These are phyloP conservation scores for Jacaranda mimosifolia DNA, from an alignment of 257 asterid species.

Conservation along the genomic window DNA sequence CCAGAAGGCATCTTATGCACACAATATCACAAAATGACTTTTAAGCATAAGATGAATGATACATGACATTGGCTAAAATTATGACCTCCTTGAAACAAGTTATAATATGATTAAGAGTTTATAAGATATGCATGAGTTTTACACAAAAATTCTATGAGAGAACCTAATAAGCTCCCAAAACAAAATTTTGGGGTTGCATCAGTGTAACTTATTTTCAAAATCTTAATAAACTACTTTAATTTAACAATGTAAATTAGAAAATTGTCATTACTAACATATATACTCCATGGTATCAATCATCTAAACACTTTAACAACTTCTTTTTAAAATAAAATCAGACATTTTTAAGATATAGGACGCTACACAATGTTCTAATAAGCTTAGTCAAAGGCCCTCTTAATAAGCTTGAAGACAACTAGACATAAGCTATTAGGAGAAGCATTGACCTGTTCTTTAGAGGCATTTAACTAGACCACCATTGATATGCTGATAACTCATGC, in stretches of 20 bases:
- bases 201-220: background rate
- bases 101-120: no score
- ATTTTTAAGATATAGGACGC: background rate
- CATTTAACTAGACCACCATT: background rate
- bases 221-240: background rate
- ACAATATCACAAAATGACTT: no score
- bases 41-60: no score
- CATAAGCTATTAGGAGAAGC: background rate
- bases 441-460: constrained; percentile 14
- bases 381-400: background rate
- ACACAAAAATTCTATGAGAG: no score
- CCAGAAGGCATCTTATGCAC: no score
- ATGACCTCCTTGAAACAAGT: no score
- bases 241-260: background rate
- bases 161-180: no score
- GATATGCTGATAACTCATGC: background rate
- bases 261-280: no score
- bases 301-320: background rate
- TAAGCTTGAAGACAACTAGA: background rate
- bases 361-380: background rate
- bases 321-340: background rate
- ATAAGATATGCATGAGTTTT: no score
- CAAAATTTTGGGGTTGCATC: no score
- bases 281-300: no score
- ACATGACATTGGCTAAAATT: no score